Evolutionary conservation across 202 grass and related monocot species (phyloP).

Genomic region (Setaria italica): DNA sequence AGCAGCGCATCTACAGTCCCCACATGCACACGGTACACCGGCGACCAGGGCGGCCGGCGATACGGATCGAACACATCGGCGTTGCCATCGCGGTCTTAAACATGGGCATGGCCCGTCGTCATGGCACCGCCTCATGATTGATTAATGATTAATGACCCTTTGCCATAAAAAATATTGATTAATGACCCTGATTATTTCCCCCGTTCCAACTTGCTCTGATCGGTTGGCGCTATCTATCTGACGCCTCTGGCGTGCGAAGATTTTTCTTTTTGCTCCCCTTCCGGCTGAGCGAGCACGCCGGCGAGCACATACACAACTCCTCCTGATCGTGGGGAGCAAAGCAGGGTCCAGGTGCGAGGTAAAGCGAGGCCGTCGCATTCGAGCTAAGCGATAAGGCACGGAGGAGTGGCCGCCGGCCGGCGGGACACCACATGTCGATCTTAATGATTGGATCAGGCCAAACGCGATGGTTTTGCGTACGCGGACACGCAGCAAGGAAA

Average conservation of each 20-base stretch:
- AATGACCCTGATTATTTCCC: no score
- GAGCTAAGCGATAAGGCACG: not conserved
- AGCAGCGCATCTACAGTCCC: not conserved
- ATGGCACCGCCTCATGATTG: no score
- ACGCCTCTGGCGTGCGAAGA: no score
- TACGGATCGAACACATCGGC: not conserved
- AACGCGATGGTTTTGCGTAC: not conserved
- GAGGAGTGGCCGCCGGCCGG: not conserved
- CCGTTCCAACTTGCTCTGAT: no score
- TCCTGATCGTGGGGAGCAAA: not conserved
- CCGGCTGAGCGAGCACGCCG: not conserved
- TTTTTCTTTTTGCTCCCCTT: no score
- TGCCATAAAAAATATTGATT: no score
- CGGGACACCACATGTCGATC: conserved; percentile 5
- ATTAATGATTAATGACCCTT: no score
- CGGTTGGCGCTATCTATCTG: no score
- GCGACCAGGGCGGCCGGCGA: no score
- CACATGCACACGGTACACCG: no score
- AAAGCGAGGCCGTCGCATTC: conserved; percentile 37
- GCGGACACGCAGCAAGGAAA: not conserved
- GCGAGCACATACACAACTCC: conserved; percentile 2
- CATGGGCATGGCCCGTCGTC: no score
- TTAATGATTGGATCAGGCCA: not conserved
- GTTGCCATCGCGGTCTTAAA: not conserved
- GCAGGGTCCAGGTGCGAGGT: not conserved